These are phyloP conservation scores for Evansstolkia leycettana DNA, from an alignment of 495 filamentous ascomycete species.

Conservation along the genomic window DNA sequence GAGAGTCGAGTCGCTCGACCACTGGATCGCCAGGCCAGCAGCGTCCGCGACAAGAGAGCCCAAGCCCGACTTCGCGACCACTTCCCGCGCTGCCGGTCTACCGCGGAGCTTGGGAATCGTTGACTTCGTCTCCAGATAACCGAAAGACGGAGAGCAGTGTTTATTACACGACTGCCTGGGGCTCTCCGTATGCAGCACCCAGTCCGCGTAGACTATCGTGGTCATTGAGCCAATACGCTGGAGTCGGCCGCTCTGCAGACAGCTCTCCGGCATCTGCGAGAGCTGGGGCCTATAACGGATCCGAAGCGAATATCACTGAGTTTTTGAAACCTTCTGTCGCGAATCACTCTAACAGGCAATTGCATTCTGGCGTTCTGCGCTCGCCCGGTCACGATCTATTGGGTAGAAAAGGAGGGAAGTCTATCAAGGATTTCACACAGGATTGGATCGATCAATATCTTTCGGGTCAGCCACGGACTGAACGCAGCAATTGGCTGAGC, in stretches of 20 bases:
- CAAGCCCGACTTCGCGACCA: conserved; percentile 19
- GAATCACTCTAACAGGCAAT: conserved; percentile 6
- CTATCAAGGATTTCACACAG: conserved; percentile 51
- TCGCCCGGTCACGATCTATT: conserved; percentile 13
- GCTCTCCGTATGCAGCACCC: conserved; percentile 55
- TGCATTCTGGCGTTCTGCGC: conserved; percentile 11
- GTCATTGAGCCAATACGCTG: conserved; percentile 30
- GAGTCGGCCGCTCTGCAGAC: conserved; percentile 17
- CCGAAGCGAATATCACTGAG: conserved; percentile 39
- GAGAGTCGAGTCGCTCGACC: conserved; percentile 26
- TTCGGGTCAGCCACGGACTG: conserved; percentile 44
- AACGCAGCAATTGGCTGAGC: conserved; percentile 60
- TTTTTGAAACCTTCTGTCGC: conserved; percentile 34
- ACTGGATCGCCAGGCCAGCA: conserved; percentile 24
- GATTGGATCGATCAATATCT: conserved; percentile 72
- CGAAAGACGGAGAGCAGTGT: conserved; percentile 30
- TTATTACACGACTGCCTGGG: conserved; percentile 60
- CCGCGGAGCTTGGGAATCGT: conserved; percentile 23
- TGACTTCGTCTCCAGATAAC: conserved; percentile 30
- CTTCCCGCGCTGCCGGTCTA: conserved; percentile 24
- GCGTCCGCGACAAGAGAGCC: conserved; percentile 14
- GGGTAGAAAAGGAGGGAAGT: conserved; percentile 27
- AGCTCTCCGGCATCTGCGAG: conserved; percentile 24
- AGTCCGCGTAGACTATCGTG: conserved; percentile 36
- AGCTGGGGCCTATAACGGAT: conserved; percentile 20